Evolutionary conservation across 2,329 filamentous ascomycete species (phyloP), one percentile per base, ranked within the genome.

Genomic region (Bipolaris sorokiniana): DNA sequence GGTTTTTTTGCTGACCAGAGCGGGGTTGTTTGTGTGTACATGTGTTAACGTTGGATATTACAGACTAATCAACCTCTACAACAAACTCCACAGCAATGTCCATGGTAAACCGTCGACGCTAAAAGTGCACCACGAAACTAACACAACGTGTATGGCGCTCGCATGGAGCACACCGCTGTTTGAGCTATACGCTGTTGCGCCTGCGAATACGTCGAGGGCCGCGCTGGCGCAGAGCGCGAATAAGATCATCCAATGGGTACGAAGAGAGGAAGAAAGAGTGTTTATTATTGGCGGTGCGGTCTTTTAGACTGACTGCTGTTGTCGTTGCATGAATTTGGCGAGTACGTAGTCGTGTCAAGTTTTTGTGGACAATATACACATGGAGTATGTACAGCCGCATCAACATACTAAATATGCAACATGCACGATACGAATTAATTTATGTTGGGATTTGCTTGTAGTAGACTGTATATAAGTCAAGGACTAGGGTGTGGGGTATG

Each of bases 261-360:
- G 91, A 72, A 84, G 88, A 64, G 95, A 99, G 77, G 94, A 98
- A 77, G 93, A 98, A 77, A 83, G 95, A 55, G 81, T 98, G 5
- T 99, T 99, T 72, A 97, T 99, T 58, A 95, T 99, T 72, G 95
- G 95, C 1, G 96, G 95, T n/a, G 95, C 93, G 41, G 94, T 98
- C 18, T 83, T 83, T 61, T 83, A 55, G 51, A 26, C 28, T 16
- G 2, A 3, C 22, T 11, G 28, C 4, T 36, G 20, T 6, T 42
- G 20, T 26, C 13, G 28, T 31, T 31, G 28, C 28, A 31, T 31
- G 28, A 31, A 31, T 31, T 10, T 31, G 28, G 28, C 28, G 28
- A 31, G 10, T 13, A 31, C 10, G 28, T 13, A 31, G 10, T 11
- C 28, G 28, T 28, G 26, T 31, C 28, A 31, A 31, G 28, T 31